Base-by-base conservation (phyloP, 2,329 filamentous ascomycete species). In the Aureobasidium pullulans region DNA sequence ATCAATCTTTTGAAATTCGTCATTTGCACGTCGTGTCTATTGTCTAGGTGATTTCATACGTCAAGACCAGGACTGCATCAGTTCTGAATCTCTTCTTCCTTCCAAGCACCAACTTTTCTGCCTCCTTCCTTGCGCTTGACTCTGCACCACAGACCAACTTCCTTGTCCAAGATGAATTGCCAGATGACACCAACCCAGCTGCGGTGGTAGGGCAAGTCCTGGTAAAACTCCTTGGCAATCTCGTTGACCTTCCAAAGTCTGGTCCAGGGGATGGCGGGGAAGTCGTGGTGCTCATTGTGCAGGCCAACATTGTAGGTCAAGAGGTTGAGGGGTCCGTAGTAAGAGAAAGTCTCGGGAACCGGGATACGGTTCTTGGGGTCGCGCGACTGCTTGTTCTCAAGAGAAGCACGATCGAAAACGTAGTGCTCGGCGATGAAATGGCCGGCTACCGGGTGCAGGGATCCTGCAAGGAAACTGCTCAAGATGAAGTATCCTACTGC, bases 201-300 rank as follows among this genome's bases (percentile, higher is more conserved):
- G 70, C 85, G 84, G 70, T 97, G 93, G 64, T 82, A 83, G 9
- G 94, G 94, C 65, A 99, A 77, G 61, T 89, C 88, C 64, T 87
- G 84, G 75, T 99, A 99, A 71, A 96, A 99, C 75, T 97, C 94
- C 64, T 82, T 82, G 1, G 94, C 94, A 60, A 95, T 88, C 63
- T 84, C 76, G 69, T 92, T 85, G 57, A 99, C 79, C 69, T 80
- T 81, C 58, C 86, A 88, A 40, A 99, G 81, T 34, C 88, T 81
- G 9, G 91, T 96, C 94, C 94, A 99, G 0, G 94, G 93, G 48
- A 99, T 84, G 49, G 94, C 94, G 10, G 94, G 94, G 76, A 99
- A 99, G 74, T 99, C 94, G 73, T 99, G 94, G 75, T 99, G 94
- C 79, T 99, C 94, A 72, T 99, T 99, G 79, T 99, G 94, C 69